These are phyloP conservation scores for Chaetoscypha palmicola DNA, from an alignment of 2,329 filamentous ascomycete genomes.

Conservation along the genomic window DNA sequence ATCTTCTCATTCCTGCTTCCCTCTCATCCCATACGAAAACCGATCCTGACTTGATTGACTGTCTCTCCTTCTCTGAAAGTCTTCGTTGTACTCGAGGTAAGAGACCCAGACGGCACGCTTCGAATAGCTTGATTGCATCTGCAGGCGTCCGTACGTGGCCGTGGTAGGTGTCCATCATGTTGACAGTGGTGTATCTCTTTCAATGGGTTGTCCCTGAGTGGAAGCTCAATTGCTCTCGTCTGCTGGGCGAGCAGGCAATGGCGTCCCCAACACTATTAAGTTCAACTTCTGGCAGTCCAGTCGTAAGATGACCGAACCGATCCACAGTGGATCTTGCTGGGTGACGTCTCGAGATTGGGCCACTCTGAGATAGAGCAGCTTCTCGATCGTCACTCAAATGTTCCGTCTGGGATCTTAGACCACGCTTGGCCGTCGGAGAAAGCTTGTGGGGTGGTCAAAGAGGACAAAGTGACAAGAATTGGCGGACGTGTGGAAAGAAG, in stretches of 20 bases:
- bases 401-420: constrained; percentile 10
- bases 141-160: constrained; percentile 91
- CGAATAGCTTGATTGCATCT: constrained; percentile 97
- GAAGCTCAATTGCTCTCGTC: constrained; percentile 3
- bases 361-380: background rate
- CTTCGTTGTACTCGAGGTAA: constrained; percentile 87
- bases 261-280: background rate
- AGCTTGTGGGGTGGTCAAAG: constrained; percentile 17
- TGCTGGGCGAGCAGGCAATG: background rate
- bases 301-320: background rate
- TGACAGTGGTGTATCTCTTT: constrained; percentile 6
- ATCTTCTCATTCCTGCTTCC: constrained; percentile 95
- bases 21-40: constrained; percentile 99
- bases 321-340: constrained; percentile 3
- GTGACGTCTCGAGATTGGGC: constrained; percentile 1
- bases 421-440: constrained; percentile 4
- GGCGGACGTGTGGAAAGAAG: constrained; percentile 9
- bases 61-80: constrained; percentile 95
- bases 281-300: background rate
- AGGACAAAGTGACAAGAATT: background rate
- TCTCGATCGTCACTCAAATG: constrained; percentile 2
- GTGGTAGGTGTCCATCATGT: constrained; percentile 88
- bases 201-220: constrained; percentile 6
- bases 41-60: constrained; percentile 91
- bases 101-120: constrained; percentile 84